phyloP scores from a whole-genome alignment of 192 early-diverging fungal species.

The Umbelopsis vinacea region DNA sequence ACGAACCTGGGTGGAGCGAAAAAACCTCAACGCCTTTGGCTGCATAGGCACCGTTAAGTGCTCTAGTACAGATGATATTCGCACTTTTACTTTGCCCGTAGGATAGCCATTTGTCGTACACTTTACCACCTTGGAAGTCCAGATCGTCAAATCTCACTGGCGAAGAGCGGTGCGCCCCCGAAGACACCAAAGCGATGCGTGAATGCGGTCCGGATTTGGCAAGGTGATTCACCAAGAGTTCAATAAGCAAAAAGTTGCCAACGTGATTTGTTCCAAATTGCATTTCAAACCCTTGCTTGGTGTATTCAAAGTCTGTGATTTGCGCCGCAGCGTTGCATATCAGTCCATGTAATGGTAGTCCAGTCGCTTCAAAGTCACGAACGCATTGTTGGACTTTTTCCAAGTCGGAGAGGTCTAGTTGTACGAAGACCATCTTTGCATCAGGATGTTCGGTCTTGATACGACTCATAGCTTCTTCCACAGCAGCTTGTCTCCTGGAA shows the following conservation, averaged over 20 bases:
- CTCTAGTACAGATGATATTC: conserved; percentile 53
- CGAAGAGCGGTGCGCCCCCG: neutral
- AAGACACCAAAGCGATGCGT: neutral
- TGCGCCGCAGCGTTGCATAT: conserved; percentile 44
- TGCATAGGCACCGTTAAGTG: conserved; percentile 16
- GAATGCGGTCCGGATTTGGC: neutral
- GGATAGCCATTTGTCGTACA: conserved; percentile 23
- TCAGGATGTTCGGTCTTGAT: conserved; percentile 10
- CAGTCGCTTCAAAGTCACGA: conserved; percentile 12
- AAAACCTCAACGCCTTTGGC: conserved; percentile 23
- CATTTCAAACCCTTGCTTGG: conserved; percentile 51
- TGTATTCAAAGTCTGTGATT: conserved; percentile 40
- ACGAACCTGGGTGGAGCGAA: conserved; percentile 10
- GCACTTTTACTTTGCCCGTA: conserved; percentile 51
- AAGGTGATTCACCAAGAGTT: neutral
- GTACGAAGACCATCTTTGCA: conserved; percentile 3
- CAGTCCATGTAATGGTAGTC: conserved; percentile 13
- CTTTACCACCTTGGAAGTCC: conserved; percentile 12
- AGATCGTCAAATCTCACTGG: conserved; percentile 2
- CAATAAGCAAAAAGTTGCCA: conserved; percentile 31
- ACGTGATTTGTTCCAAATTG: conserved; percentile 58
- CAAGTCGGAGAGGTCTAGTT: conserved; percentile 22
- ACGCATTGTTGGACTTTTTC: conserved; percentile 9
- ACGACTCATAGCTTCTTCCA: conserved; percentile 9
- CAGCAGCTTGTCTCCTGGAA: neutral